Conservation (phyloP, 768 basidiomycete genomes). For the Lyophyllum semitale region DNA sequence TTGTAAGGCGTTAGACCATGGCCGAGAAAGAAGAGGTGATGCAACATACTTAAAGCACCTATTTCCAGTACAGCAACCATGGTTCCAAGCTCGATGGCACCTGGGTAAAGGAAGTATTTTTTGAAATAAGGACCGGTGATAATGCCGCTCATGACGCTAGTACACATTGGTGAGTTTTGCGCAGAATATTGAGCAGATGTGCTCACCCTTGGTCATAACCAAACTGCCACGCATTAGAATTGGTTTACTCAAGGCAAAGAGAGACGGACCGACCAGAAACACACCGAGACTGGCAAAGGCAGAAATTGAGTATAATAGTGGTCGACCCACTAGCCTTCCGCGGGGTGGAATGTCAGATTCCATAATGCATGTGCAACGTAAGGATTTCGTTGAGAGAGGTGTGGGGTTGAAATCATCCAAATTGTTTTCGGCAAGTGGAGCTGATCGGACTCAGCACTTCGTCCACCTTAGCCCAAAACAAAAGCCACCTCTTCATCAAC, state of each 20-base stretch:
- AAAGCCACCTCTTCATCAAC: neutral
- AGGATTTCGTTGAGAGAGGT: conserved; percentile 6
- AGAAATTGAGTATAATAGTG: conserved; percentile 78
- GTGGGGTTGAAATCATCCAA: neutral
- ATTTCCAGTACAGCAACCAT: conserved; percentile 96
- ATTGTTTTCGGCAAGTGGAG: conserved; percentile 18
- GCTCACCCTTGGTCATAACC: conserved; percentile 86
- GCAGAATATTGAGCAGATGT: conserved; percentile 4
- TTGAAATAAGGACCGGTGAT: conserved; percentile 86
- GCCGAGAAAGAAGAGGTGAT: neutral
- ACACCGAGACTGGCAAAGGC: conserved; percentile 84
- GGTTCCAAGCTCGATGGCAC: conserved; percentile 76
- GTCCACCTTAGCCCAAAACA: neutral
- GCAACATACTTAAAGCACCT: conserved; percentile 77
- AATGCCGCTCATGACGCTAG: conserved; percentile 87
- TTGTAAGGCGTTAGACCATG: conserved; percentile 26
- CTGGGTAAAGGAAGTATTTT: conserved; percentile 80
- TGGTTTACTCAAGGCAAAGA: neutral
- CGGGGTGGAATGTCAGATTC: conserved; percentile 30
- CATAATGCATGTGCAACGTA: conserved; percentile 56
- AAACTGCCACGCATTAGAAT: conserved; percentile 46
- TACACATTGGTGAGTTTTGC: conserved; percentile 4
- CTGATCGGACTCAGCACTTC: neutral
- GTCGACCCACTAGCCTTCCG: conserved; percentile 71
- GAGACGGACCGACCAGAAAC: conserved; percentile 64